Conservation (phyloP, 495 filamentous ascomycete species). For the Penicillium paradoxum region DNA sequence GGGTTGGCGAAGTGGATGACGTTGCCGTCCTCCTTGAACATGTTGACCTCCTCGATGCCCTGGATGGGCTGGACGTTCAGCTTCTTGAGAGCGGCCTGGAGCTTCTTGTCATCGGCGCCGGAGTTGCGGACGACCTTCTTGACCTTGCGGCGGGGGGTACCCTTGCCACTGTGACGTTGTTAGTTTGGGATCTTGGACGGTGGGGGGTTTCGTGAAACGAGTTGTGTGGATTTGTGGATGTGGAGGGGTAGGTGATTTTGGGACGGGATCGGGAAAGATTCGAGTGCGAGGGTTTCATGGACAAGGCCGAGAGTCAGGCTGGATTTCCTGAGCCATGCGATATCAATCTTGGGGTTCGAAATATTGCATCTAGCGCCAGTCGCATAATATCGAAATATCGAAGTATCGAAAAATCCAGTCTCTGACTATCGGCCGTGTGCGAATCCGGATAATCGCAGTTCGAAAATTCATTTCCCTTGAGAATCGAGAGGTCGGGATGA, state of each 20-base stretch:
- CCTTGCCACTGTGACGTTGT: conserved; percentile 72
- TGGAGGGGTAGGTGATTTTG: background rate
- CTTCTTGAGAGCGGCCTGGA: conserved; percentile 91
- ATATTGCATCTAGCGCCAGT: background rate
- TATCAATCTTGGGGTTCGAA: background rate
- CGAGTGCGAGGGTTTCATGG: background rate
- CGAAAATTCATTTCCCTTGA: background rate
- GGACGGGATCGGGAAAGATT: background rate
- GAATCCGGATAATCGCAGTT: background rate
- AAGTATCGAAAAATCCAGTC: background rate
- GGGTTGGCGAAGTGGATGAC: conserved; percentile 98
- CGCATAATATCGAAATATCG: background rate
- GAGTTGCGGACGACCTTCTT: conserved; percentile 94
- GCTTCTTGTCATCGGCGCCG: conserved; percentile 97
- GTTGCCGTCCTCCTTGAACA: conserved; percentile 99
- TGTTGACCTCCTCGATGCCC: conserved; percentile 99
- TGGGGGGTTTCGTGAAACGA: background rate
- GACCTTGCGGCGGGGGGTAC: conserved; percentile 93
- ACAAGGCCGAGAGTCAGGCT: background rate
- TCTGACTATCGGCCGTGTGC: background rate
- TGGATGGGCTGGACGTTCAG: conserved; percentile 96
- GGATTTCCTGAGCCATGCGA: background rate
- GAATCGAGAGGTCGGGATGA: conserved; percentile 6
- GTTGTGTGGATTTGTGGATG: background rate
- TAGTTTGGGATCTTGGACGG: conserved; percentile 3